A percentile compares a stretch with the other conserved stretches of the same genome.
Conservation (phyloP, 2,329 filamentous ascomycete species). For the Xylariaceae sp. region DNA sequence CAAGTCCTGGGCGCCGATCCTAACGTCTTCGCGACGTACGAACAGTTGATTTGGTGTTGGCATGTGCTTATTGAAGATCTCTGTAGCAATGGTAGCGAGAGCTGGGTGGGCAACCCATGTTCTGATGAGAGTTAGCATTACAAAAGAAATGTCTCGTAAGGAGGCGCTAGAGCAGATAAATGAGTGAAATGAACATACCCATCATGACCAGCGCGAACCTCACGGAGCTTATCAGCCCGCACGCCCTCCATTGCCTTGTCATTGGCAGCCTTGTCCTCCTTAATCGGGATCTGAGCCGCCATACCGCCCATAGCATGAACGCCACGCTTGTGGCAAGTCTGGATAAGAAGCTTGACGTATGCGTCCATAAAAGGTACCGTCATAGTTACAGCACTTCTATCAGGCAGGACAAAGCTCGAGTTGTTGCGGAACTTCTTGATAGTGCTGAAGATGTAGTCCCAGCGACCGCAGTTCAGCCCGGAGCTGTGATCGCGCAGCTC, state of each 20-base stretch:
- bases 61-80: conserved; percentile 98
- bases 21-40: conserved; percentile 83
- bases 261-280: conserved; percentile 87
- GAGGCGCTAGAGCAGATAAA: too few relatives aligned
- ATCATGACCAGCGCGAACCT: conserved; percentile 92
- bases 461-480: conserved; percentile 95
- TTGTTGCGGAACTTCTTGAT: conserved; percentile 99
- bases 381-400: conserved; percentile 91
- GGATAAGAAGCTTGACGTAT: conserved; percentile 95
- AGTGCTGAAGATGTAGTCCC: conserved; percentile 99
- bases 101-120: conserved; percentile 98
- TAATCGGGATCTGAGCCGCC: conserved; percentile 98
- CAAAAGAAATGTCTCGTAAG: too few relatives aligned
- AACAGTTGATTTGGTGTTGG: conserved; percentile 97
- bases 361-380: conserved; percentile 97
- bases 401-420: conserved; percentile 86
- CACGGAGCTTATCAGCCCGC: conserved; percentile 91
- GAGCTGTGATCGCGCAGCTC: conserved; percentile 95
- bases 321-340: conserved; percentile 93
- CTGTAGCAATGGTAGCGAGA: conserved; percentile 80
- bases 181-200: conserved; percentile 44
- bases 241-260: conserved; percentile 92
- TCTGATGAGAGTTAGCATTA: conserved; percentile 22
- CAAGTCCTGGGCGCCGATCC: conserved; percentile 82
- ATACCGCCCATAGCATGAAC: conserved; percentile 99